Evolutionary conservation across 306 rosid species (phyloP).

Genomic region (Oxytropis ochrocephala): DNA sequence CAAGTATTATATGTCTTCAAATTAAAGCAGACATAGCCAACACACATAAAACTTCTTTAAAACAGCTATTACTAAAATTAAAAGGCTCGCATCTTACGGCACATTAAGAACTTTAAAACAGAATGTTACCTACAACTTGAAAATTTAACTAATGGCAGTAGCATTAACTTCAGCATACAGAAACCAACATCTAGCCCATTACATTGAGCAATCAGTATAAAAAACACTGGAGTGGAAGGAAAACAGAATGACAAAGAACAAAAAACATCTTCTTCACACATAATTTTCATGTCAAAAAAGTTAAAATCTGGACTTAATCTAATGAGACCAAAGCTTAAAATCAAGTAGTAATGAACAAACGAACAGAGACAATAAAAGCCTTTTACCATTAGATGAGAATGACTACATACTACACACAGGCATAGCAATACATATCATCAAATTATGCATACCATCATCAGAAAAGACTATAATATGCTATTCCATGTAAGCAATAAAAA

Average conservation of each 20-base stretch:
- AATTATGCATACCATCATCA: not conserved
- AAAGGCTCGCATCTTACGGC: not conserved
- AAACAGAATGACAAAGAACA: not conserved
- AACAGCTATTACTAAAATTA: not conserved
- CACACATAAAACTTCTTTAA: not conserved
- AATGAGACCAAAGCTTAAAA: not conserved
- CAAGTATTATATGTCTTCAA: not conserved
- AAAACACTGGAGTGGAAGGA: not conserved
- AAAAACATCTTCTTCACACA: not conserved
- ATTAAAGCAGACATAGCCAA: not conserved
- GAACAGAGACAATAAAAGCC: not conserved
- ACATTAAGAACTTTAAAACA: not conserved
- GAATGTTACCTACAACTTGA: not conserved
- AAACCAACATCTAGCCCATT: not conserved
- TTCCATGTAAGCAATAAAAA: not conserved
- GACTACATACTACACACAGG: not conserved
- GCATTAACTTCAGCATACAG: not conserved
- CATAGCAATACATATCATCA: not conserved
- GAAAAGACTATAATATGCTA: not conserved
- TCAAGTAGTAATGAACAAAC: not conserved
- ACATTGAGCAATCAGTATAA: not conserved
- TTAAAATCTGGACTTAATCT: not conserved
- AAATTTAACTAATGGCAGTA: not conserved
- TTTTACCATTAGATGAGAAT: not conserved
- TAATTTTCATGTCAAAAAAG: not conserved